phyloP scores from a whole-genome alignment of 345 rosid species.

The Draba incana region DNA sequence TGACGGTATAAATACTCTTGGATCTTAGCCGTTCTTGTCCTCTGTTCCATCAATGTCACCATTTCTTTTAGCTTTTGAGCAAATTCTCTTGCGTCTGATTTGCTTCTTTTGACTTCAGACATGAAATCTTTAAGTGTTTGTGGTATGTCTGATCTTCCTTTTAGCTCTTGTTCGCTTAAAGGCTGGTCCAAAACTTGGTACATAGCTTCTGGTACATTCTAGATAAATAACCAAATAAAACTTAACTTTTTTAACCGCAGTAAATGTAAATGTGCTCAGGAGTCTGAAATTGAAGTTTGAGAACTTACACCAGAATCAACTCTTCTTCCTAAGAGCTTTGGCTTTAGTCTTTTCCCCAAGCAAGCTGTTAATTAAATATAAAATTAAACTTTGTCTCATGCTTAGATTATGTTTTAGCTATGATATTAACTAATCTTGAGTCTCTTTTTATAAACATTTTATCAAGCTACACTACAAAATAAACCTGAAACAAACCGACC shows the following conservation, averaged over 20 bases:
- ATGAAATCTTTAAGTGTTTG: constrained; percentile 81
- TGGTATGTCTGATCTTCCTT: constrained; percentile 77
- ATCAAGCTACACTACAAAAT: constrained; percentile 17
- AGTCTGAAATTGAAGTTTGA: constrained; percentile 20
- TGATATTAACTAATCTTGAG: not conserved
- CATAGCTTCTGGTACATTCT: constrained; percentile 84
- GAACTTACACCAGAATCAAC: constrained; percentile 63
- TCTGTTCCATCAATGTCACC: constrained; percentile 84
- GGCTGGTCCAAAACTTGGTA: constrained; percentile 74
- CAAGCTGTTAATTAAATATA: constrained; percentile 60
- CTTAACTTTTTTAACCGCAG: not conserved
- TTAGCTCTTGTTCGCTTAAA: constrained; percentile 58
- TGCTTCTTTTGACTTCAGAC: constrained; percentile 60
- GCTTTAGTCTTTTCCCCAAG: constrained; percentile 83
- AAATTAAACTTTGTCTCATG: not conserved
- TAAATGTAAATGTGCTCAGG: not conserved
- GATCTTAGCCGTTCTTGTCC: constrained; percentile 91
- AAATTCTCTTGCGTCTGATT: constrained; percentile 73
- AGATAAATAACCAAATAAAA: constrained; percentile 9
- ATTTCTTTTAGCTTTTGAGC: constrained; percentile 88
- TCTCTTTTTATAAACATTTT: constrained; percentile 3
- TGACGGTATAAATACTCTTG: constrained; percentile 92
- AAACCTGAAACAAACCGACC: constrained; percentile 23
- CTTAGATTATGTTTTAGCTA: not conserved
- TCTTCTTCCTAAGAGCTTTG: constrained; percentile 73